A percentile compares a stretch with the other conserved stretches of the same genome.
phyloP scores from a whole-genome alignment of 148 eudicot genomes.

The Heliamphora exappendiculata region DNA sequence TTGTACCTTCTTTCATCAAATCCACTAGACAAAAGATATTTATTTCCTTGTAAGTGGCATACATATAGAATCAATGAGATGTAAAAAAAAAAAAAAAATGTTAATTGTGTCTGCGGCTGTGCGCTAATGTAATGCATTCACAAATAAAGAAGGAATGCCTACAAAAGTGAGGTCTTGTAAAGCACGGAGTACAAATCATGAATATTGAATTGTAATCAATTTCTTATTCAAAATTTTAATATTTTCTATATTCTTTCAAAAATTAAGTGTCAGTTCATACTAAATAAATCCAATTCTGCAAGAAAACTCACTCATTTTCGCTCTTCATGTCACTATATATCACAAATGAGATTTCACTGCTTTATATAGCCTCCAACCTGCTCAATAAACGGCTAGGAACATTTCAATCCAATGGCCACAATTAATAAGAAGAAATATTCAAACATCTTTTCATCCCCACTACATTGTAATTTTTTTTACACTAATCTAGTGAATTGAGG shows the following conservation, averaged over 20 bases:
- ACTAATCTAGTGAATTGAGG: too few species aligned
- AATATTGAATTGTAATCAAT: not conserved
- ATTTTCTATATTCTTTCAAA: not conserved
- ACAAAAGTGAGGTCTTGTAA: not conserved
- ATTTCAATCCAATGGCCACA: too few species aligned
- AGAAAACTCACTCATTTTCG: too few species aligned
- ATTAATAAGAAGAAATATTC: too few species aligned
- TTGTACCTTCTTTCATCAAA: constrained; percentile 34
- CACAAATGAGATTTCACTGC: too few species aligned
- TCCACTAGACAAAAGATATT: constrained; percentile 28
- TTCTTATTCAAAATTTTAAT: not conserved
- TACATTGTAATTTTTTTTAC: too few species aligned
- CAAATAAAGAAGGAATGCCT: not conserved
- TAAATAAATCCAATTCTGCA: not conserved
- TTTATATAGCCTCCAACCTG: too few species aligned
- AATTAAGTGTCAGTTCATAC: not conserved
- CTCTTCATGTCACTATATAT: too few species aligned
- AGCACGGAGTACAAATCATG: not conserved
- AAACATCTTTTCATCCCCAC: too few species aligned
- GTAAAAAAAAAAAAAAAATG: not conserved
- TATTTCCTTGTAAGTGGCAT: not conserved
- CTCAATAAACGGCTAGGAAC: too few species aligned
- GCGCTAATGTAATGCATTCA: not conserved
- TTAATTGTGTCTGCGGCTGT: not conserved
- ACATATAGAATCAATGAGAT: not conserved